These are phyloP conservation scores for Fomitopsis pulvina DNA, from an alignment of 768 basidiomycete genomes.

Conservation along the genomic window DNA sequence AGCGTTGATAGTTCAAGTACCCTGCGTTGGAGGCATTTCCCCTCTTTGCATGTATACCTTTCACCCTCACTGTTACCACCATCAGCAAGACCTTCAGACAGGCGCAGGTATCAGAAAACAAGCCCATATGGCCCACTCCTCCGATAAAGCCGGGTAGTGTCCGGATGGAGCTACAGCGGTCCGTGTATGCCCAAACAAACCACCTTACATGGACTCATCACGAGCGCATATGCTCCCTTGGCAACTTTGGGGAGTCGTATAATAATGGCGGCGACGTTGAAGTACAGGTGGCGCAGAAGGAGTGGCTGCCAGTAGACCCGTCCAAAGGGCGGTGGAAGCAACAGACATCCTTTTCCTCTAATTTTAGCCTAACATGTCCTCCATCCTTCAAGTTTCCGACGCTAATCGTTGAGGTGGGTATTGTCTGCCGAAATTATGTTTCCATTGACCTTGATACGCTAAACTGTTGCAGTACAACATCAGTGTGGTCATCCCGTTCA, in stretches of 20 bases:
- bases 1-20: conserved; percentile 5
- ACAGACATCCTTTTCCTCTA: conserved; percentile 6
- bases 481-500: conserved; percentile 8
- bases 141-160: conserved; percentile 1
- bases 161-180: conserved; percentile 8
- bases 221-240: not conserved
- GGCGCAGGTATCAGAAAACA: conserved; percentile 1
- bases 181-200: conserved; percentile 1
- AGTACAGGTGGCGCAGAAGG: not conserved
- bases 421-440: not conserved
- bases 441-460: not conserved
- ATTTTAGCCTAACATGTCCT: conserved; percentile 7
- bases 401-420: conserved; percentile 6
- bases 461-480: conserved; percentile 4
- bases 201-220: not conserved
- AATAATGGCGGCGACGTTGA: not conserved
- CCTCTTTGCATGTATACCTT: conserved; percentile 8
- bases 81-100: conserved; percentile 2
- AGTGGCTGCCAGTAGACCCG: conserved; percentile 1
- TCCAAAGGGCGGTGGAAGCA: conserved; percentile 13
- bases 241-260: not conserved
- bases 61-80: conserved; percentile 9
- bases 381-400: conserved; percentile 6
- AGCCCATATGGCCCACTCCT: conserved; percentile 5
- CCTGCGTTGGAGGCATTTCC: conserved; percentile 7